Percentiles rank a stretch among this genome's conserved stretches.
Evolutionary conservation across 2,329 filamentous ascomycete genomes (phyloP).

Genomic region (Fusarium odoratissimum): DNA sequence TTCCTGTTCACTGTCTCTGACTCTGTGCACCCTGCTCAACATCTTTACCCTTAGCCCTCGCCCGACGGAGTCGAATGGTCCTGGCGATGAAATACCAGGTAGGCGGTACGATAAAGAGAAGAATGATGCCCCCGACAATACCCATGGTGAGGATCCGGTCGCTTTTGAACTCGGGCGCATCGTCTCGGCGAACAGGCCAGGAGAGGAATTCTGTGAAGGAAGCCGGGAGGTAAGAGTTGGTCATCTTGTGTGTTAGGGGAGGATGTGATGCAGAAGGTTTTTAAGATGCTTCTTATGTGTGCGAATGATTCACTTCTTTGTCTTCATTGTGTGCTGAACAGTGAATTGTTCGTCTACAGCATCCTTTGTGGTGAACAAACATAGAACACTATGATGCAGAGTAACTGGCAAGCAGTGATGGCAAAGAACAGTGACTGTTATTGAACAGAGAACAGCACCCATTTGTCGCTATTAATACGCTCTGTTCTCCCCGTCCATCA

Average conservation of each 20-base stretch:
- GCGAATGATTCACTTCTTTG: not conserved
- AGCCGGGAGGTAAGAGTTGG: not conserved
- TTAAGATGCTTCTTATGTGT: not conserved
- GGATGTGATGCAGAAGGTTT: not conserved
- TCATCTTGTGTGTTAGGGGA: conserved; percentile 3
- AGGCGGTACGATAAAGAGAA: conserved; percentile 6
- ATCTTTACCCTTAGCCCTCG: not conserved
- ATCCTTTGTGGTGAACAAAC: not conserved
- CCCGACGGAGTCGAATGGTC: not conserved
- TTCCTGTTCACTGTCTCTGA: not conserved
- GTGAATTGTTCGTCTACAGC: not conserved
- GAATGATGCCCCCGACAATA: conserved; percentile 16
- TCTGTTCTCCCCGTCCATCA: not conserved
- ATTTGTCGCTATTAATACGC: not conserved
- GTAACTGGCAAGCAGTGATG: not conserved
- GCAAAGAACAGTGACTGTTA: not conserved
- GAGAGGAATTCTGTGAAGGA: conserved; percentile 1
- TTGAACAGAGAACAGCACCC: not conserved
- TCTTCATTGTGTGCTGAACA: not conserved
- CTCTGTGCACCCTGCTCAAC: not conserved
- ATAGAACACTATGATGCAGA: not conserved
- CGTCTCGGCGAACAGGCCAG: conserved; percentile 13
- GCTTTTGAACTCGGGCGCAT: not conserved
- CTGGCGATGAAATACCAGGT: conserved; percentile 6
- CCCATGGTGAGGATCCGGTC: not conserved